Conservation (phyloP, 257 asterid genomes). For the Solanum commersonii region DNA sequence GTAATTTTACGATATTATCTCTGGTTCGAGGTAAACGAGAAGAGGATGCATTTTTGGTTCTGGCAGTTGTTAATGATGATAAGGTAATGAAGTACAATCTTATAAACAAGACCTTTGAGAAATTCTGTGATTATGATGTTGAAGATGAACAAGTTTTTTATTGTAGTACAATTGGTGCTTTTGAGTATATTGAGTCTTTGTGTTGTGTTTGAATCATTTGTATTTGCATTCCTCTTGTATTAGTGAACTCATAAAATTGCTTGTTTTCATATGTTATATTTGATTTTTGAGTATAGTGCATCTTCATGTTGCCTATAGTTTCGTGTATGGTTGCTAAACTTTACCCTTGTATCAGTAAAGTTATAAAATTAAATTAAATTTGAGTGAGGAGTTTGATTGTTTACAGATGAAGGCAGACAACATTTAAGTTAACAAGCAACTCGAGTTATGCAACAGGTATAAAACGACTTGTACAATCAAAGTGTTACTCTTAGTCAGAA, state of each 20-base stretch:
- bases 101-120: not conserved
- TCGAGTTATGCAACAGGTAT: too few species aligned
- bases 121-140: slow-evolving; percentile 15
- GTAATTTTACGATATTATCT: not conserved
- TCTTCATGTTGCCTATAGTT: too few species aligned
- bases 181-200: too few species aligned
- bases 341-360: not conserved
- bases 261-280: not conserved
- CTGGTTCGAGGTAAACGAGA: slow-evolving; percentile 10
- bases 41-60: slow-evolving; percentile 18
- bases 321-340: not conserved
- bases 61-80: slow-evolving; percentile 8
- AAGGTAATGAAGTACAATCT: slow-evolving; percentile 10
- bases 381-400: not conserved
- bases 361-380: not conserved
- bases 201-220: too few species aligned
- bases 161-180: too few species aligned
- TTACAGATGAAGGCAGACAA: too few species aligned
- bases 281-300: not conserved
- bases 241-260: not conserved
- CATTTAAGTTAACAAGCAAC: too few species aligned
- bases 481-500: too few species aligned
- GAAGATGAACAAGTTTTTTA: not conserved
- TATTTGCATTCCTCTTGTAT: too few species aligned
- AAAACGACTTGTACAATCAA: too few species aligned